Evolutionary conservation across 2,329 filamentous ascomycete genomes (phyloP), one percentile per base, ranked within the genome.

Genomic region (Arachnomyces sp.): DNA sequence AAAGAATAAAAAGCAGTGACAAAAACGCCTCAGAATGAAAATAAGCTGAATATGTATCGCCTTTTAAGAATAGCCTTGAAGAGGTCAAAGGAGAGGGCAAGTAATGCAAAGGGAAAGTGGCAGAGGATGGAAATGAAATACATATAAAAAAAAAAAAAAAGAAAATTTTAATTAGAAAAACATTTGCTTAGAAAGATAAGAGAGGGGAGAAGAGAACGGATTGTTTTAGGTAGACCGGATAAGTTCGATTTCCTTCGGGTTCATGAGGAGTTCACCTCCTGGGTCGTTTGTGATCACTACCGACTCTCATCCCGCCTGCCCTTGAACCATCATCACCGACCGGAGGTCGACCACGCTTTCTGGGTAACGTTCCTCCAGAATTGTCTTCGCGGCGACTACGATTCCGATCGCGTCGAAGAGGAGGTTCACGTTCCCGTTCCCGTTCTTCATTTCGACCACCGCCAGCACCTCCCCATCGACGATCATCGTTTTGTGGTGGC

Each of bases 101-200:
- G 21, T 25, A 25, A 25, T 25, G 21, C 9, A 25, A 9, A 25
- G 21, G 21, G 21, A 9, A 9, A 9, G 9, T 5, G 21, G 21
- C n/a, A n/a, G n/a, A n/a, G 78, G 77, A 42, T 77, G 77, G 28
- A 76, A 78, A 38, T 72, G 80, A 53, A 75, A 80, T 52, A 77
- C 79, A 47, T 77, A 79, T 31, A 60, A 59, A 50, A 61, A 66
- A 63, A 56, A 62, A 18, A 18, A 35, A 18, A 35, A 28, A 32
- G 15, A 15, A 9, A 12, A 14, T 33, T 9, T 15, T 34, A 54
- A 50, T 51, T 45, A 40, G 47, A 34, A 49, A 51, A 47, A 52
- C 36, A 41, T 31, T 36, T n/a, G n/a, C 21, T 5, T 25, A 5
- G 21, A 25, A 9, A 25, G n/a, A 25, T 25, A 25, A 25, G 9